Evolutionary conservation across 768 basidiomycete genomes (phyloP).

Genomic region (Boletales sp.): DNA sequence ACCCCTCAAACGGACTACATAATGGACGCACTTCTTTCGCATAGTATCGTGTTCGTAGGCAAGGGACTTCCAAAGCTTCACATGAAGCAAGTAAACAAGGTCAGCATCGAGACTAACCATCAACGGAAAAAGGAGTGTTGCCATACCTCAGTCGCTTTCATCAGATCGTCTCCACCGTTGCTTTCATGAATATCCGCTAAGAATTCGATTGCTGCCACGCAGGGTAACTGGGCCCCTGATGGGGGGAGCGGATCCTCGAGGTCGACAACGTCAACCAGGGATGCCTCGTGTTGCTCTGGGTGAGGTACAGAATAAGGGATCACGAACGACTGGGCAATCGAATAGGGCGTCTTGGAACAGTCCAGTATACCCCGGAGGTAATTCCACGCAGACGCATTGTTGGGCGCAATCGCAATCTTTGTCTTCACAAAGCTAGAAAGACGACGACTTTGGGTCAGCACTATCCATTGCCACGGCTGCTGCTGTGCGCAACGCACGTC

Average conservation of each 20-base stretch:
- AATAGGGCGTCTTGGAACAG: conserved; percentile 54
- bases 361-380: conserved; percentile 87
- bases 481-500: conserved; percentile 49
- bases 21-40: conserved; percentile 61
- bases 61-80: conserved; percentile 67
- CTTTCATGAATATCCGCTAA: conserved; percentile 72
- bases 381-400: conserved; percentile 96
- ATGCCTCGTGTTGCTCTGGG: conserved; percentile 21
- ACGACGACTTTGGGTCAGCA: neutral
- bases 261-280: conserved; percentile 52
- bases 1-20: conserved; percentile 4
- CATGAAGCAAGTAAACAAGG: conserved; percentile 8
- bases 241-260: conserved; percentile 72
- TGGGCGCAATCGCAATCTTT: conserved; percentile 81
- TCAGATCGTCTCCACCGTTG: conserved; percentile 44
- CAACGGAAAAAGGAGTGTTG: neutral
- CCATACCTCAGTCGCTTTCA: conserved; percentile 49
- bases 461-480: neutral
- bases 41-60: conserved; percentile 70
- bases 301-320: conserved; percentile 52
- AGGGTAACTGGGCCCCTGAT: conserved; percentile 66
- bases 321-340: conserved; percentile 56
- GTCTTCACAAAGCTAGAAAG: conserved; percentile 68
- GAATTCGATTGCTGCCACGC: conserved; percentile 79
- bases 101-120: conserved; percentile 5